phyloP scores from a whole-genome alignment of 208 protist species.

The Acanthamoeba culbertsoni region DNA sequence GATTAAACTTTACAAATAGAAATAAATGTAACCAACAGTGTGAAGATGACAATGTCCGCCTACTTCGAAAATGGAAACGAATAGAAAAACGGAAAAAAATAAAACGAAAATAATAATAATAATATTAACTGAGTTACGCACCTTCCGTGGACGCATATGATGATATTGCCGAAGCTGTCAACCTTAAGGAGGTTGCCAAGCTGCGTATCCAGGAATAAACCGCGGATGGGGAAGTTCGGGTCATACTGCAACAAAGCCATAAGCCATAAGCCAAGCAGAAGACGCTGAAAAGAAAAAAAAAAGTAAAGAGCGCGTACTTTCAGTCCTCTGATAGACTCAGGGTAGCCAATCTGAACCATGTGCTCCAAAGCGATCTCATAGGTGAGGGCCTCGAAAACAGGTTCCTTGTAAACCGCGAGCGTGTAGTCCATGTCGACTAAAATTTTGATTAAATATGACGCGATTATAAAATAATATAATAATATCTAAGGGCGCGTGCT shows the following conservation, averaged over 20 bases:
- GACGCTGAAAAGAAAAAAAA: neutral
- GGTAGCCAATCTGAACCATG: slow-evolving; percentile 70
- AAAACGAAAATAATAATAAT: neutral
- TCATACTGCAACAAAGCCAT: slow-evolving; percentile 52
- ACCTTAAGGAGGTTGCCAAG: slow-evolving; percentile 74
- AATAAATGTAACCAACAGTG: no score
- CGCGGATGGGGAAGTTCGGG: slow-evolving; percentile 70
- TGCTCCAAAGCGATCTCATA: slow-evolving; percentile 68
- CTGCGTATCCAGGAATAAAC: slow-evolving; percentile 72
- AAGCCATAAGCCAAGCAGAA: neutral
- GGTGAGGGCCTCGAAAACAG: slow-evolving; percentile 69
- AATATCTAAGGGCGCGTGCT: neutral
- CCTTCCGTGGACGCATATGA: slow-evolving; percentile 67
- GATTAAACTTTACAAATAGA: no score
- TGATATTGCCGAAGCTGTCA: slow-evolving; percentile 72
- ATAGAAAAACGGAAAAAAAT: neutral
- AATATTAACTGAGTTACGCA: neutral
- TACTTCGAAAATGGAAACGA: no score
- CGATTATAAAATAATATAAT: neutral
- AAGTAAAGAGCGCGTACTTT: neutral
- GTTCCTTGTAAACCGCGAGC: slow-evolving; percentile 70
- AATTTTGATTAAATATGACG: neutral
- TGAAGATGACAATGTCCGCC: no score
- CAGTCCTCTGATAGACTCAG: slow-evolving; percentile 56
- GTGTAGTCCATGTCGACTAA: slow-evolving; percentile 79